Base-by-base conservation (phyloP, 2,329 filamentous ascomycete species). In the Chaetomiaceae sp. region DNA sequence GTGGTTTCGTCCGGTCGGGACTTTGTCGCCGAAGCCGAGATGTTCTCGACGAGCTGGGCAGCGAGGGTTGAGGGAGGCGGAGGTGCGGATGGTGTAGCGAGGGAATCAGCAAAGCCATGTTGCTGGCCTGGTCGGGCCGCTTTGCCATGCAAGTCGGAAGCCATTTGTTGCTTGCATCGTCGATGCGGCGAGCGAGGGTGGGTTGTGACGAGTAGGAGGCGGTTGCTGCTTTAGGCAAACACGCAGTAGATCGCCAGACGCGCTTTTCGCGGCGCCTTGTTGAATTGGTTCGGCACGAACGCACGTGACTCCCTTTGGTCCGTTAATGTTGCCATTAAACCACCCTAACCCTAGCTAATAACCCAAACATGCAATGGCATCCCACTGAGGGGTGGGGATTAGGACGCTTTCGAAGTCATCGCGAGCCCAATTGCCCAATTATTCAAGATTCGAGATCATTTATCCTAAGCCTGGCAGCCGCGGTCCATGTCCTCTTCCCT, bases 51-150 rank as follows among this genome's bases (percentile, higher is more conserved):
- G 53, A 96, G 84, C 69, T 95, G 89, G 12, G 89, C 89, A 48
- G 91, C 90, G 64, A 96, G 79, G 9, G 91, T 95, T 15, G 91
- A 96, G 12, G n/a, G n/a, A n/a, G 90, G 87, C 36, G 84, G 83
- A 42, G 75, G 73, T 9, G 55, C 65, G 3, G 31, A 23, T 23
- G 37, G 14, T 23, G 55, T 40, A 42, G 50, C 51, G 27, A 46
- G 44, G 27, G 58, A 48, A 36, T 57, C 54, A 15, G 43, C 47
- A 49, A 56, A 42, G 42, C 39, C 56, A 47, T 47, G 37, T 9
- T 38, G 48, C 29, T 40, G 43, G 34, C 48, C 53, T 17, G 50
- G 52, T 23, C 46, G 53, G 29, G 39, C 51, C 25, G 54, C 43
- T 54, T 52, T 61, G 39, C 57, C 58, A 40, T 59, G 57, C 11